Evolutionary conservation across 768 basidiomycete genomes (phyloP).

Genomic region (Lactarius sanguifluus): DNA sequence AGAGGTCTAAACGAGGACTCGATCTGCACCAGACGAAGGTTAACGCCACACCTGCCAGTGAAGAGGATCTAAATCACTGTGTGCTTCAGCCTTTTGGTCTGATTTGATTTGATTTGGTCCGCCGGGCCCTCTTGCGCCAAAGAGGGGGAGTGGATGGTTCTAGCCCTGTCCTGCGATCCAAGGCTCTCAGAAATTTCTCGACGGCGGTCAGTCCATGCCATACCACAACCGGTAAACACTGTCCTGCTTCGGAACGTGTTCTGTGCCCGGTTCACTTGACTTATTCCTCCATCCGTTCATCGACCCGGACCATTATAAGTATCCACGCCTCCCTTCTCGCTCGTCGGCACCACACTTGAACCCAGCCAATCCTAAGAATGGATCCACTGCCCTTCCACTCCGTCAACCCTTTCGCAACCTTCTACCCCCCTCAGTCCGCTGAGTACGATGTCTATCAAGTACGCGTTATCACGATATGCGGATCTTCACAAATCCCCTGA

Average conservation of each 20-base stretch:
- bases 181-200: conserved; percentile 21
- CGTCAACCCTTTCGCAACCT: conserved; percentile 23
- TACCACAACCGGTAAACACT: conserved; percentile 22
- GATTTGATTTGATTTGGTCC: neutral
- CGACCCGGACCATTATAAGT: conserved; percentile 27
- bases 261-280: conserved; percentile 13
- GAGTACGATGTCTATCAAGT: conserved; percentile 19
- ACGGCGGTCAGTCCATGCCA: conserved; percentile 20
- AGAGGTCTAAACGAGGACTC: conserved; percentile 1
- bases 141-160: conserved; percentile 15
- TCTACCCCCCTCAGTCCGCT: conserved; percentile 21
- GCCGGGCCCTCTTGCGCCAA: conserved; percentile 20
- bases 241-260: conserved; percentile 9
- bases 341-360: neutral
- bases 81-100: neutral
- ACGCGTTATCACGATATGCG: neutral
- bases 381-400: conserved; percentile 22
- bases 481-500: conserved; percentile 7
- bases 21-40: conserved; percentile 22
- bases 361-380: conserved; percentile 1
- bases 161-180: conserved; percentile 18
- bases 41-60: conserved; percentile 26
- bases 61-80: neutral
- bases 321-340: conserved; percentile 22
- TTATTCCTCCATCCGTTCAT: conserved; percentile 20